Base-by-base conservation (phyloP, 2,329 filamentous ascomycete genomes). In the Apiospora phragmitis region DNA sequence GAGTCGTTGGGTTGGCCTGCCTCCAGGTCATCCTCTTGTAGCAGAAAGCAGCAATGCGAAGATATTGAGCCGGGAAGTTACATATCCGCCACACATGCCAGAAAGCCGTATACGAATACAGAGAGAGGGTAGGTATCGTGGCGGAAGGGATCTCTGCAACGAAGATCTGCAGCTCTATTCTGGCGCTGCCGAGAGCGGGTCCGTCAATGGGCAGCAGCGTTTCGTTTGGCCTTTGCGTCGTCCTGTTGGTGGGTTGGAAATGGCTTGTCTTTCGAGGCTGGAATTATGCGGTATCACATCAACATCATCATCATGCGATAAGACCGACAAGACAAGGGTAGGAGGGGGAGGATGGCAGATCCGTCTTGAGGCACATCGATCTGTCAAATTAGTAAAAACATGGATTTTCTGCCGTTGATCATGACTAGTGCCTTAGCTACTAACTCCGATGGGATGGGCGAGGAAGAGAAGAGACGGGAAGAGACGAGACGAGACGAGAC, bases 121-220 rank as follows among this genome's bases (percentile, higher is more conserved):
- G 11, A 21, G 29, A 59, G 51, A 26, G n/a, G 9, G n/a, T 7
- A 29, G 26, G 49, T 38, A 62, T 38, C 29, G 55, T 62, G 55
- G 55, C 55, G 32, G 55, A 62, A 62, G 55, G 55, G 55, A 62
- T 62, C 29, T n/a, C 43, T 62, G 55, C 29, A 62, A 62, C 55
- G 29, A 35, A 18, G 55, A 62, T 62, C 55, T 62, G 32, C 55
- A 62, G 55, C 55, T 62, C 32, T 38, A 38, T 62, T 62, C 55
- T 38, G 32, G 32, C 38, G 32, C 21, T 38, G 55, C 55, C 55
- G 55, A 62, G 55, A 62, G 55, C 55, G 55, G 55, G 32, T 62
- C 55, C 16, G 21, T n/a, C 55, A 38, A 38, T 62, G 55, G 55
- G 32, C 55, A 38, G 21, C 32, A 24, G 55, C 21, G 55, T 62